Conservation (phyloP, 306 rosid species). For the Senna siamea region DNA sequence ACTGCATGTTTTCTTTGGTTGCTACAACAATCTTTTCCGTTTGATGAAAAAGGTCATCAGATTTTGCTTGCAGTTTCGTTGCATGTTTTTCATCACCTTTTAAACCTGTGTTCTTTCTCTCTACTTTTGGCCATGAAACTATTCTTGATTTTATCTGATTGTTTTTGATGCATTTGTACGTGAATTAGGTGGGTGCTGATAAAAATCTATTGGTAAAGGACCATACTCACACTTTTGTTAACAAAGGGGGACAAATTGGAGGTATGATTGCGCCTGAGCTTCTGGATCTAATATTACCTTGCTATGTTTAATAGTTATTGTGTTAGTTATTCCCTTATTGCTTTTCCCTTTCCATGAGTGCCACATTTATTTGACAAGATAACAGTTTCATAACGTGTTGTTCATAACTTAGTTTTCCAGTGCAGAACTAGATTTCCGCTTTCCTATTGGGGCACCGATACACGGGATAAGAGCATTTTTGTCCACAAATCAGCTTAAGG, state of each 20-base stretch:
- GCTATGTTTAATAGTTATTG: neutral
- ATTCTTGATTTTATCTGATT: constrained; percentile 27
- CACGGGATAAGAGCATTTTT: constrained; percentile 95
- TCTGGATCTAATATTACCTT: constrained; percentile 18
- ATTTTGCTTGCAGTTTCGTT: constrained; percentile 30
- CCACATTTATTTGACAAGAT: constrained; percentile 21
- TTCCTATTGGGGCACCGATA: constrained; percentile 89
- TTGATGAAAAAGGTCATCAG: constrained; percentile 86
- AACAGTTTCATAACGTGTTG: constrained; percentile 11
- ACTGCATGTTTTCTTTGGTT: constrained; percentile 95
- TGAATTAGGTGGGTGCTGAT: constrained; percentile 83
- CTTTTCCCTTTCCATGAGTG: neutral
- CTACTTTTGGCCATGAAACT: neutral
- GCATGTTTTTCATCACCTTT: constrained; percentile 15
- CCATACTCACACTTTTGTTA: constrained; percentile 93
- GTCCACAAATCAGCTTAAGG: constrained; percentile 93
- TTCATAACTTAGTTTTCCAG: constrained; percentile 43
- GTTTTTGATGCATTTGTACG: constrained; percentile 29
- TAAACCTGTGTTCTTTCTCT: constrained; percentile 5
- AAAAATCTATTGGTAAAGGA: constrained; percentile 92
- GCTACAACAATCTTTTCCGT: constrained; percentile 96
- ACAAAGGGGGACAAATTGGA: constrained; percentile 95
- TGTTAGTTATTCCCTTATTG: constrained; percentile 22
- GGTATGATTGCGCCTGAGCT: constrained; percentile 57
- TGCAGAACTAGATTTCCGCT: constrained; percentile 97